Conservation (phyloP, 495 filamentous ascomycete genomes). For the Xylaria grammica region DNA sequence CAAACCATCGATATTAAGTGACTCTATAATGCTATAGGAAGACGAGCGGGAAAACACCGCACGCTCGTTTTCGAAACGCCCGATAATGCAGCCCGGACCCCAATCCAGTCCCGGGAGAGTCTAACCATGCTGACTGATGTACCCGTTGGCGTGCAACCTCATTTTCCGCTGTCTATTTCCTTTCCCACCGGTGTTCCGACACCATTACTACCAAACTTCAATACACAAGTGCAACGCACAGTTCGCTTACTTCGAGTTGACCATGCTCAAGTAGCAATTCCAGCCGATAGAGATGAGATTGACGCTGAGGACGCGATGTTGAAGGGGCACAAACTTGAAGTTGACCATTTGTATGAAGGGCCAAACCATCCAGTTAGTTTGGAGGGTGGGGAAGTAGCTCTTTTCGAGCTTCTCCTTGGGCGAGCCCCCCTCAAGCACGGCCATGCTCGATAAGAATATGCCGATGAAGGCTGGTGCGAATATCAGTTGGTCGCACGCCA, state of each 20-base stretch:
- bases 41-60: slow-evolving; percentile 15
- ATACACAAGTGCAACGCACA: background rate
- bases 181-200: background rate
- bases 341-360: slow-evolving; percentile 89
- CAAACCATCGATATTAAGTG: slow-evolving; percentile 1
- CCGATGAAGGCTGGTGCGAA: slow-evolving; percentile 85
- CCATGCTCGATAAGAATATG: slow-evolving; percentile 84
- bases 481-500: slow-evolving; percentile 80
- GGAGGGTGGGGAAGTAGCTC: slow-evolving; percentile 71
- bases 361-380: slow-evolving; percentile 91
- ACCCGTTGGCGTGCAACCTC: slow-evolving; percentile 1
- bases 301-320: slow-evolving; percentile 85
- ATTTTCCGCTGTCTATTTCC: background rate
- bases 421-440: slow-evolving; percentile 78
- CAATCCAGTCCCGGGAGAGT: slow-evolving; percentile 6
- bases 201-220: slow-evolving; percentile 2
- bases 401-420: slow-evolving; percentile 72
- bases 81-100: slow-evolving; percentile 17
- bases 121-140: background rate
- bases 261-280: slow-evolving; percentile 89
- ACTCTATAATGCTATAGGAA: slow-evolving; percentile 16
- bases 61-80: slow-evolving; percentile 19
- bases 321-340: slow-evolving; percentile 86
- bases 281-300: slow-evolving; percentile 84
- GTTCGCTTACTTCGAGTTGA: slow-evolving; percentile 24